These are phyloP conservation scores for Massarina eburnea DNA, from an alignment of 2,329 filamentous ascomycete species.

Conservation along the genomic window DNA sequence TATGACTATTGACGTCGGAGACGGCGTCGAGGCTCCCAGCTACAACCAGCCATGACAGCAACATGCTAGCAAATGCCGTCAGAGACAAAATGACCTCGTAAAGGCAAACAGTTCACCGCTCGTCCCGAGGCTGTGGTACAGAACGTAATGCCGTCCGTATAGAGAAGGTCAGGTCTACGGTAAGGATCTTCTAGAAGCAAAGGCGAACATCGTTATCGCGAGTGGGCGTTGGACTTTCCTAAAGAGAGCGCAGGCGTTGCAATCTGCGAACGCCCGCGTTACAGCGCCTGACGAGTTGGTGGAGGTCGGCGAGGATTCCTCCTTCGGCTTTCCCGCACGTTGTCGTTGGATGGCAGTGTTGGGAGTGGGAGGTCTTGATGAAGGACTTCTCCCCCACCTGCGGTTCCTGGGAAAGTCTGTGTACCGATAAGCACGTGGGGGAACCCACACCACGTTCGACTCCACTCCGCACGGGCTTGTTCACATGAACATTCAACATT, in stretches of 20 bases:
- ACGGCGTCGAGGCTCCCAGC: neutral
- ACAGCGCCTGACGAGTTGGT: slow-evolving; percentile 6
- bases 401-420: slow-evolving; percentile 23
- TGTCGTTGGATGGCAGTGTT: neutral
- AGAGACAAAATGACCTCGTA: neutral
- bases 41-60: neutral
- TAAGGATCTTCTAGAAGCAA: neutral
- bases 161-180: neutral
- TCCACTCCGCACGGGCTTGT: slow-evolving; percentile 18
- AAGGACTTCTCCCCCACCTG: slow-evolving; percentile 17
- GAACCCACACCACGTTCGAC: slow-evolving; percentile 17
- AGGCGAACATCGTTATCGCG: neutral
- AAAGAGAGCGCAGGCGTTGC: neutral
- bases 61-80: neutral
- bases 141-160: neutral
- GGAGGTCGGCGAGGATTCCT: slow-evolving; percentile 4
- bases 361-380: slow-evolving; percentile 4
- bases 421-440: slow-evolving; percentile 41
- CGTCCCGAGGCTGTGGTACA: neutral
- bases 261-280: neutral
- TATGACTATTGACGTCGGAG: neutral
- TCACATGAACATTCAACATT: slow-evolving; percentile 35
- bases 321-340: slow-evolving; percentile 5
- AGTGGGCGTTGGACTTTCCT: slow-evolving; percentile 1
- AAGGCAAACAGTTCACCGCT: neutral